phyloP scores from a whole-genome alignment of 495 filamentous ascomycete species.

The Letharia columbiana region DNA sequence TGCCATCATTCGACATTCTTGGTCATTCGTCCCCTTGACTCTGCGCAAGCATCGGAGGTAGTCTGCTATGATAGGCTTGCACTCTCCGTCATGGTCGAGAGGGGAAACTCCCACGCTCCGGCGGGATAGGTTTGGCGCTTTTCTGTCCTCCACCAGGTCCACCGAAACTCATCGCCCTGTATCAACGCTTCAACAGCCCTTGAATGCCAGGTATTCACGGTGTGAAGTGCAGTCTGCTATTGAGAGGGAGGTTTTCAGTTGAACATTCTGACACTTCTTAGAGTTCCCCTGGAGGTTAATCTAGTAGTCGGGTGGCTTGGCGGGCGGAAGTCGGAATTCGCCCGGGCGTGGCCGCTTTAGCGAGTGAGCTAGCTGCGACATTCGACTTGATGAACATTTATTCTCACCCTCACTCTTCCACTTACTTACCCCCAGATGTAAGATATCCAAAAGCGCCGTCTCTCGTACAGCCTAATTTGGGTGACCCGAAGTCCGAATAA shows the following conservation, averaged over 20 bases:
- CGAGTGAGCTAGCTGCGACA: too few species aligned
- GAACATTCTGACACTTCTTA: too few species aligned
- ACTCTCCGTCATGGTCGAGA: constrained; percentile 95
- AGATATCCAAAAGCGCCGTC: too few species aligned
- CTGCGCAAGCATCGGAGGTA: constrained; percentile 82
- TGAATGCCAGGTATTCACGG: neutral
- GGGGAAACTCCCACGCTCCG: constrained; percentile 92
- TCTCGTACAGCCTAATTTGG: too few species aligned
- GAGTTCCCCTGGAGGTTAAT: too few species aligned
- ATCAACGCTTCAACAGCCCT: neutral
- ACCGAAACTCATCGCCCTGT: constrained; percentile 53
- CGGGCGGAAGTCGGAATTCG: too few species aligned
- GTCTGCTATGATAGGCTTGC: constrained; percentile 72
- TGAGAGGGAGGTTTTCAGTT: neutral
- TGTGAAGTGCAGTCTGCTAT: constrained; percentile 14
- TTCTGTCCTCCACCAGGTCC: constrained; percentile 63
- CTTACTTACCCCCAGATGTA: too few species aligned
- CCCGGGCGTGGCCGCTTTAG: too few species aligned
- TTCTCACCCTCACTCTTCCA: too few species aligned
- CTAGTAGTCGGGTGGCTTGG: too few species aligned
- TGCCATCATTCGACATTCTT: constrained; percentile 72
- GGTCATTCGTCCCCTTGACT: constrained; percentile 71
- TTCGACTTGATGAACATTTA: too few species aligned
- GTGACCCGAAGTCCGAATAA: too few species aligned
- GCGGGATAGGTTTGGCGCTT: constrained; percentile 69